Base-by-base conservation (phyloP, 805 yeast genomes). In the Yamadazyma ubonensis region DNA sequence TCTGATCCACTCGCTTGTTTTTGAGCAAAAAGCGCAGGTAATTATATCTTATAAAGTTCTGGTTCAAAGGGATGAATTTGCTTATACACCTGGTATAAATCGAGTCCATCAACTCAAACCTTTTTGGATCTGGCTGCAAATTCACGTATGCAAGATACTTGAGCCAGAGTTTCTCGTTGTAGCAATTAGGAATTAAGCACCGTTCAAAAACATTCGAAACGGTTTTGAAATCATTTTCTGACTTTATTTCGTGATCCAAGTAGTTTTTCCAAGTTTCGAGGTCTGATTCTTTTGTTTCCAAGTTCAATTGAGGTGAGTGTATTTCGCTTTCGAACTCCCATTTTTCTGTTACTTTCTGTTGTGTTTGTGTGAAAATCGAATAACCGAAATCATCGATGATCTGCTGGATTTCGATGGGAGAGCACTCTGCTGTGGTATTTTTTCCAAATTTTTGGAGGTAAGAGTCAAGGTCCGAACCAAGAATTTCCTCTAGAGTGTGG, bases 301-400 rank as follows among this genome's bases (percentile, higher is more conserved):
- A 17, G 29, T 77, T 74, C 54, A 84, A 89, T 21, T 71, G 75
- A 25, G 72, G 74, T 37, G 78, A 69, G n/a, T 71, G 66, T 5
- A 91, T 65, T 17, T 69, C 65, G 9, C 83, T 71, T 61, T 93
- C 99, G 58, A 54, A 86, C 1, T 69, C 67, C 95, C 96, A 87
- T 29, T 83, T 73, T 10, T 63, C 65, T 36, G 71, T 70, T 0
- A 86, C 87, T 11, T 67, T 60, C 1, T 50, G 51, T 49, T 81
- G 84, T 0, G 82, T 77, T 1, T 54, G 46, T 2, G 60, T 51
- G 39, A 78, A 77, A 3, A 73, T 52, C 3, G 54, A 61, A 41
- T 67, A 60, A 39, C 75, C 68, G 48, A 67, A 71, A 11, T 67
- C 59, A 33, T 76, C 78, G 9, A 73, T 54, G 8, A 73, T 48